phyloP scores from a whole-genome alignment of 176 grass and related monocot genomes.

The Otatea glauca region DNA sequence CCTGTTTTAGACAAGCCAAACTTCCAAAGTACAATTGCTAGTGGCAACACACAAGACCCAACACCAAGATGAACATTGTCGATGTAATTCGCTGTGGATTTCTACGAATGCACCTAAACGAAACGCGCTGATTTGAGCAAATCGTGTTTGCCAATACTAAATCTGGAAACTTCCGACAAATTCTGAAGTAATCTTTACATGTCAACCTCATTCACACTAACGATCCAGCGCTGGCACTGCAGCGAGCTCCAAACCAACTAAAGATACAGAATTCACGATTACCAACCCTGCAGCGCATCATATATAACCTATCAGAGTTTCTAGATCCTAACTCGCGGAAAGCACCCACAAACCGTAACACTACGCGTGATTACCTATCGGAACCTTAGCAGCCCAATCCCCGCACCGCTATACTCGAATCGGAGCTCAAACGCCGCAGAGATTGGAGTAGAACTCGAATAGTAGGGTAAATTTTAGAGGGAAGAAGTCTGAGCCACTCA shows the following conservation, averaged over 20 bases:
- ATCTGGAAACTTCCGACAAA: not conserved
- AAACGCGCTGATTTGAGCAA: not conserved
- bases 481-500: not conserved
- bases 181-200: not conserved
- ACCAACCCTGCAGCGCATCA: not conserved
- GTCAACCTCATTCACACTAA: not conserved
- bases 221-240: too few species aligned
- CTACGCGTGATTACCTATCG: not conserved
- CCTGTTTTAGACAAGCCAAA: too few species aligned
- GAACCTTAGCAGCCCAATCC: slow-evolving; percentile 45
- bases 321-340: not conserved
- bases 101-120: not conserved
- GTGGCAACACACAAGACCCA: too few species aligned
- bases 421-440: not conserved
- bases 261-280: not conserved
- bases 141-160: not conserved
- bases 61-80: too few species aligned
- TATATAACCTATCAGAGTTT: not conserved
- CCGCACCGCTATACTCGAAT: not conserved
- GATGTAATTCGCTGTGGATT: not conserved
- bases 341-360: not conserved
- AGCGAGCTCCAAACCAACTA: not conserved
- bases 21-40: too few species aligned
- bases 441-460: not conserved
- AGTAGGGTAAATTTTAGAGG: not conserved